A percentile compares a stretch with the other conserved stretches of the same genome.
Conservation (phyloP, 1,284 basidiomycete genomes). For the Rhodofomes roseus region DNA sequence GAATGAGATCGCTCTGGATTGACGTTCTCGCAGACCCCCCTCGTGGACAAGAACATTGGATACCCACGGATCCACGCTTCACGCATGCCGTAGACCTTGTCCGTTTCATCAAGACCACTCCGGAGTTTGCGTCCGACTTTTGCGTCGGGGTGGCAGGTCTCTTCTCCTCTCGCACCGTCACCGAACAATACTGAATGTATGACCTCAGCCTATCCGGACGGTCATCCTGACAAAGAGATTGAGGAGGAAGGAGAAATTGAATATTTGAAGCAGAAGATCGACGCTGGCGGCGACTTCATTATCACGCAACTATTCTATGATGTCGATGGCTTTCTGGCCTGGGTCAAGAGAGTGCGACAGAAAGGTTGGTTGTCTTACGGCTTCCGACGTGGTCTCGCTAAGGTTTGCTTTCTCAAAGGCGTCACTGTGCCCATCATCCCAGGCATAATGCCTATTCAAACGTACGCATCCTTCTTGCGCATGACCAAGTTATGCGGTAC, state of each 20-base stretch:
- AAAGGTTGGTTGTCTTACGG: conserved; percentile 50
- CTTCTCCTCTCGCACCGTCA: conserved; percentile 5
- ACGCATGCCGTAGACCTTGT: conserved; percentile 89
- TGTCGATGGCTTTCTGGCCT: conserved; percentile 77
- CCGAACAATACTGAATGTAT: conserved; percentile 13
- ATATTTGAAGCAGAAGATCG: conserved; percentile 85
- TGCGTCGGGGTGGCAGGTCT: conserved; percentile 89
- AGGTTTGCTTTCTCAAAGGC: conserved; percentile 42
- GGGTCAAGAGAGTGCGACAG: conserved; percentile 70
- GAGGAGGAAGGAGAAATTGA: conserved; percentile 72
- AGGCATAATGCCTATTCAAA: conserved; percentile 98
- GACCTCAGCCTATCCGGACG: conserved; percentile 91
- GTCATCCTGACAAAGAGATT: conserved; percentile 70
- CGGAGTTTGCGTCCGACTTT: conserved; percentile 83
- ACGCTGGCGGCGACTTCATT: conserved; percentile 95
- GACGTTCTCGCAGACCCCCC: conserved; percentile 69
- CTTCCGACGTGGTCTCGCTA: conserved; percentile 8
- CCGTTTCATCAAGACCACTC: conserved; percentile 77
- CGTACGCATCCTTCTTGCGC: conserved; percentile 89
- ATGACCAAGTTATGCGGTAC: conserved; percentile 88
- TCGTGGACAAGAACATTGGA: conserved; percentile 90
- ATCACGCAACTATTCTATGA: conserved; percentile 99
- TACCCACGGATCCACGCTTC: conserved; percentile 83
- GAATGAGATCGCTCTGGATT: conserved; percentile 4
- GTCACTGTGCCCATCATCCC: conserved; percentile 92